A percentile compares a stretch with the other conserved stretches of the same genome.
Evolutionary conservation across 78 protist species (phyloP).

Genomic region (Guillardia theta): DNA sequence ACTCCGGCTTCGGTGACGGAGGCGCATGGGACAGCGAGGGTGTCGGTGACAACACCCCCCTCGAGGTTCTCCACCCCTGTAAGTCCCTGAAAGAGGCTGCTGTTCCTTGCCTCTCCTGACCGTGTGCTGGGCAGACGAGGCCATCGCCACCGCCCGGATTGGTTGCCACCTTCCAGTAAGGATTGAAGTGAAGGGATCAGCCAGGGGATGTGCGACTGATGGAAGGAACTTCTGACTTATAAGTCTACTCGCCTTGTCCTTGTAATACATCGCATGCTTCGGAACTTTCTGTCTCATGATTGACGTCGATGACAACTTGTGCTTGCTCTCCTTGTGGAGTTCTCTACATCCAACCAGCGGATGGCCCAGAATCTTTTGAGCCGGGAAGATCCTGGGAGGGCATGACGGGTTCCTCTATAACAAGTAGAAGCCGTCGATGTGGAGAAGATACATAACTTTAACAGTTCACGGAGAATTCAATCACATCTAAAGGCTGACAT

Average conservation of each 20-base stretch:
- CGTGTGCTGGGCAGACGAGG: background rate
- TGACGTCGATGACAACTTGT: no score
- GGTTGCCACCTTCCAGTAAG: background rate
- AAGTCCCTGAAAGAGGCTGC: background rate
- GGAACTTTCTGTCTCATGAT: no score
- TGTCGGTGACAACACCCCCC: background rate
- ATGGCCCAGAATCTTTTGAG: no score
- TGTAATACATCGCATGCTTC: background rate
- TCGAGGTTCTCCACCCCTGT: background rate
- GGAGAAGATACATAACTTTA: no score
- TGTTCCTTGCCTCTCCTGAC: background rate
- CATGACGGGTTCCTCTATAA: no score
- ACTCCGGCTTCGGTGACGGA: background rate
- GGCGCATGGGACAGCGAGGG: conserved; percentile 16
- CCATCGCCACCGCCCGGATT: background rate
- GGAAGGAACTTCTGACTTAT: background rate
- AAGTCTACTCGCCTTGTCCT: background rate
- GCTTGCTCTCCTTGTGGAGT: no score
- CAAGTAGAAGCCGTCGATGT: no score
- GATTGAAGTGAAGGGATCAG: background rate
- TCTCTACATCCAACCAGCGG: no score
- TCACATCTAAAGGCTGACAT: no score
- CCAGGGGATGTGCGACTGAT: background rate
- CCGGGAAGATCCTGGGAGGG: no score
- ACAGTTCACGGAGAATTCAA: no score